Percentiles rank a stretch among this genome's conserved stretches.
Conservation (phyloP, 2,329 filamentous ascomycete species). For the Penicillium sp. region DNA sequence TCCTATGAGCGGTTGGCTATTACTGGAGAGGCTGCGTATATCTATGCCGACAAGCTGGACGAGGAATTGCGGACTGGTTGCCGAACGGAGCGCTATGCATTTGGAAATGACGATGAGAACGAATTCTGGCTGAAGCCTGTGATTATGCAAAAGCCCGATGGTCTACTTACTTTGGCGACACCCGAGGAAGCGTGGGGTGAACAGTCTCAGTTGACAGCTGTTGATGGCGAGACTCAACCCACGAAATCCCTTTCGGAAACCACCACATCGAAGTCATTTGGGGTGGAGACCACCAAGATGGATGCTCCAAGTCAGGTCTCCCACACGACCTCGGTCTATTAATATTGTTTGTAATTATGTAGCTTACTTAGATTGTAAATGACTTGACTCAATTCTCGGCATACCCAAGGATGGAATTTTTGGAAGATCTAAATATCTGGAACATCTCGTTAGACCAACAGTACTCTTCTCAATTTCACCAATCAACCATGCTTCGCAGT, state of each 20-base stretch:
- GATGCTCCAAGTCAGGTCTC: neutral
- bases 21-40: neutral
- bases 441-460: too few relatives aligned
- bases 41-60: constrained; percentile 3
- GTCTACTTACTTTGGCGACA: neutral
- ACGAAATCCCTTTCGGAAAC: neutral
- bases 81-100: constrained; percentile 1
- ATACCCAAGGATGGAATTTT: too few relatives aligned
- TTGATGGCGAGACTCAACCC: neutral
- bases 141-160: neutral
- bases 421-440: too few relatives aligned
- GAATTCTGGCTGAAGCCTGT: constrained; percentile 1
- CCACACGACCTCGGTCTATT: neutral
- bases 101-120: neutral
- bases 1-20: constrained; percentile 21
- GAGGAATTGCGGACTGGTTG: constrained; percentile 2
- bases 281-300: neutral
- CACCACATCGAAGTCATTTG: neutral
- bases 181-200: constrained; percentile 1
- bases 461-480: too few relatives aligned
- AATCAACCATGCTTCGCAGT: too few relatives aligned
- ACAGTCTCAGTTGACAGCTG: constrained; percentile 3
- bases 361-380: neutral
- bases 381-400: neutral
- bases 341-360: neutral